Evolutionary conservation across 345 rosid genomes (phyloP).

Genomic region (Hirschfeldia incana): DNA sequence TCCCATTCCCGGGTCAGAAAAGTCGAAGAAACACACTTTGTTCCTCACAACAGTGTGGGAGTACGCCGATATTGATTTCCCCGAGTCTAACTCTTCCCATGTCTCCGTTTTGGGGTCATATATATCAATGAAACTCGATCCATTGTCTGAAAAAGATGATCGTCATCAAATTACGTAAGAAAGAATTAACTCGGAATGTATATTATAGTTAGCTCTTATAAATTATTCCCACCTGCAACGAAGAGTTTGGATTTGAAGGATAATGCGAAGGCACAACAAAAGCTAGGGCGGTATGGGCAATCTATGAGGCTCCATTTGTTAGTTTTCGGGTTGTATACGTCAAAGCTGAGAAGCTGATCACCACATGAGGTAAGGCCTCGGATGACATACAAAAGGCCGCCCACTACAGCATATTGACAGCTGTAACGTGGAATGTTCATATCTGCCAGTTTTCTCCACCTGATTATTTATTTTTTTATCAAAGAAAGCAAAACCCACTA

Average conservation of each 20-base stretch:
- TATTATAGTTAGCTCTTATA: no score
- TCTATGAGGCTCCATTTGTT: not conserved
- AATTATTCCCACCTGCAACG: not conserved
- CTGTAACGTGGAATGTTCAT: not conserved
- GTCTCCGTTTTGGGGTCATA: not conserved
- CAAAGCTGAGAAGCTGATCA: not conserved
- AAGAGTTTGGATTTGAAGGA: not conserved
- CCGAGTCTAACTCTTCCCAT: not conserved
- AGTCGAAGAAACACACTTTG: not conserved
- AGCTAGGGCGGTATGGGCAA: not conserved
- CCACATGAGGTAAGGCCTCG: not conserved
- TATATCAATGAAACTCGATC: not conserved
- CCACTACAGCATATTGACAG: not conserved
- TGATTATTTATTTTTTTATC: not conserved
- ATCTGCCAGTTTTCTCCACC: not conserved
- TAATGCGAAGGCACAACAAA: not conserved
- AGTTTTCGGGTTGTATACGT: not conserved
- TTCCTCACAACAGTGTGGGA: not conserved
- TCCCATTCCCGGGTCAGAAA: not conserved
- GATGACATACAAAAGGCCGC: not conserved
- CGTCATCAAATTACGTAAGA: no score
- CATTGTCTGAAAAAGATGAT: not conserved
- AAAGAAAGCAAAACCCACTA: no score
- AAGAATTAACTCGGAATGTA: no score
- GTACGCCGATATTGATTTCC: not conserved